phyloP scores from a whole-genome alignment of 768 basidiomycete species.

The Myochromella boudieri region DNA sequence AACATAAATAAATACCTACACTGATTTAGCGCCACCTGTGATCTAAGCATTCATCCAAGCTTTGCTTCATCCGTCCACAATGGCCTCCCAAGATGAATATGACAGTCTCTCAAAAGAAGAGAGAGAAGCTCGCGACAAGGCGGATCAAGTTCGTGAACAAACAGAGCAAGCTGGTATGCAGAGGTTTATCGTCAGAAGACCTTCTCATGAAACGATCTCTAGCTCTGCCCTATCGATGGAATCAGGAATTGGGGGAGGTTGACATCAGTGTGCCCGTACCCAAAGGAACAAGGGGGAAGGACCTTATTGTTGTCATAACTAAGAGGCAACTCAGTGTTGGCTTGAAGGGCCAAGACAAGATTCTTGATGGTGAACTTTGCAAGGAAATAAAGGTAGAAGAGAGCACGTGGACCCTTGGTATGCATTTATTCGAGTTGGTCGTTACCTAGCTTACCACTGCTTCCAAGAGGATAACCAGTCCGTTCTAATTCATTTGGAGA shows the following conservation, averaged over 20 bases:
- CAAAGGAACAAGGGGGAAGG: conserved; percentile 79
- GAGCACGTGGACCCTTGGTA: conserved; percentile 94
- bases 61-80: not conserved
- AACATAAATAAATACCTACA: too few relatives aligned
- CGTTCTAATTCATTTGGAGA: conserved; percentile 80
- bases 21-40: too few relatives aligned
- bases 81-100: conserved; percentile 49
- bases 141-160: conserved; percentile 65
- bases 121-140: conserved; percentile 69
- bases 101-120: conserved; percentile 79
- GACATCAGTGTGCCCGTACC: conserved; percentile 84
- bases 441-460: not conserved
- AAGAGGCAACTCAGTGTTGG: conserved; percentile 84
- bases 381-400: conserved; percentile 95
- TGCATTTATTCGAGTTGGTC: conserved; percentile 25
- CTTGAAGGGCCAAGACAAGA: conserved; percentile 81
- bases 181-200: conserved; percentile 17
- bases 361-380: conserved; percentile 88
- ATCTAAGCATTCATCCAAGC: too few relatives aligned
- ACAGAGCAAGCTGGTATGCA: conserved; percentile 82
- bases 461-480: conserved; percentile 71
- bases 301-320: conserved; percentile 70
- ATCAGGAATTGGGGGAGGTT: conserved; percentile 84
- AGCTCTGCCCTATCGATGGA: conserved; percentile 93
- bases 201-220: conserved; percentile 22